Conservation (phyloP, 1,284 basidiomycete species). For the Heterobasidion annosum region DNA sequence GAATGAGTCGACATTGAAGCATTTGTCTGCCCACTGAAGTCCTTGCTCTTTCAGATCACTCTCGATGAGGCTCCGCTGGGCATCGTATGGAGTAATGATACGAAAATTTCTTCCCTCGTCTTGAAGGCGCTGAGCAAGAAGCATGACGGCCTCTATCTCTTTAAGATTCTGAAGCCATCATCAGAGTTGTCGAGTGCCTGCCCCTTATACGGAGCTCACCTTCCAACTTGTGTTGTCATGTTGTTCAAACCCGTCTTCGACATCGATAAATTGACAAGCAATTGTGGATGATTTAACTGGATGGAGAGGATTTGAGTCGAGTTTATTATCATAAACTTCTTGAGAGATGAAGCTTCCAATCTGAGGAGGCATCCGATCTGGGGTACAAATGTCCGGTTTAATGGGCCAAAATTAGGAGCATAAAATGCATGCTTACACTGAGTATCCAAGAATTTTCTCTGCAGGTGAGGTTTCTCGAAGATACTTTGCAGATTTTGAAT, state of each 20-base stretch:
- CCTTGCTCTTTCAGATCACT: constrained; percentile 23
- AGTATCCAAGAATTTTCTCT: constrained; percentile 16
- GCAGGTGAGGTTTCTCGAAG: constrained; percentile 8
- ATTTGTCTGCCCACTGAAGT: constrained; percentile 30
- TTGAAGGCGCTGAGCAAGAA: constrained; percentile 25
- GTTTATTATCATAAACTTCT: constrained; percentile 45
- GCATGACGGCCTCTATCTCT: constrained; percentile 17
- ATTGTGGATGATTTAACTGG: constrained; percentile 16
- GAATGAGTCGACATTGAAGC: constrained; percentile 46
- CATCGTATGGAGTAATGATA: constrained; percentile 47
- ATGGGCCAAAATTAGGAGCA: neutral
- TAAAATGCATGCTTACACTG: constrained; percentile 7
- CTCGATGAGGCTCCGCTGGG: constrained; percentile 36
- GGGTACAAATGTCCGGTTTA: neutral
- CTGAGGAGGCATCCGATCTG: constrained; percentile 72
- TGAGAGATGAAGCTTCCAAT: constrained; percentile 65
- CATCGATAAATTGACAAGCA: constrained; percentile 38
- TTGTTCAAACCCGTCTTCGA: constrained; percentile 29
- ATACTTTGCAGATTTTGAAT: constrained; percentile 8
- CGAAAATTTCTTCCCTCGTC: constrained; percentile 29
- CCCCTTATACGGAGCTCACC: constrained; percentile 21
- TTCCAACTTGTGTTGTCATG: constrained; percentile 30
- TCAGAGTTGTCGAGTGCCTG: neutral
- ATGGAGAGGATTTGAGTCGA: constrained; percentile 14
- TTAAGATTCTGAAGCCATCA: constrained; percentile 11